Conservation (phyloP, 1,284 basidiomycete genomes). For the Fomitopsis schrenkii region DNA sequence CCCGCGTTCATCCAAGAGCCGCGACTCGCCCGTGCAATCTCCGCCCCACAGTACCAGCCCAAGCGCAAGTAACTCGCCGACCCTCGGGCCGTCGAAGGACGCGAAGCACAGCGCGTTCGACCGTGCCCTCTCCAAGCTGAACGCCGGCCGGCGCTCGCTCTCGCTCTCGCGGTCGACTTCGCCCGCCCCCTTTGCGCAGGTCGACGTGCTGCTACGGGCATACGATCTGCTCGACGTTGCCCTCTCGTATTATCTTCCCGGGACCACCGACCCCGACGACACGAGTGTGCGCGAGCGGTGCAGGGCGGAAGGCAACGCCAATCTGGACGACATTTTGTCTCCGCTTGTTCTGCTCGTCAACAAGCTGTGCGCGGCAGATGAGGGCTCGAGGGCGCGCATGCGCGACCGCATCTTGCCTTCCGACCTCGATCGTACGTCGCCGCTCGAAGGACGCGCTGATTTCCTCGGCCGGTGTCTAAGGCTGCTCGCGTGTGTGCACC, state of each 20-base stretch:
- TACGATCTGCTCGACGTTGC: slow-evolving; percentile 63
- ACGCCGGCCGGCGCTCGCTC: slow-evolving; percentile 52
- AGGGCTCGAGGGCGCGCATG: slow-evolving; percentile 49
- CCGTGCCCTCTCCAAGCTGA: slow-evolving; percentile 55
- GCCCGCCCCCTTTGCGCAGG: slow-evolving; percentile 24
- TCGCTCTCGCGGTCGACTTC: slow-evolving; percentile 34
- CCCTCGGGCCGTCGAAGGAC: slow-evolving; percentile 29
- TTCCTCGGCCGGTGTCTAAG: slow-evolving; percentile 77
- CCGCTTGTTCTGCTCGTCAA: slow-evolving; percentile 75
- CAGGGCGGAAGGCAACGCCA: slow-evolving; percentile 44
- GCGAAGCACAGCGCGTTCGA: slow-evolving; percentile 53
- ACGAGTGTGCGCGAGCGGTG: slow-evolving; percentile 47
- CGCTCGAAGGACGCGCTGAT: slow-evolving; percentile 70
- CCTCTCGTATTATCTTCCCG: slow-evolving; percentile 65
- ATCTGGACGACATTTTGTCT: slow-evolving; percentile 72
- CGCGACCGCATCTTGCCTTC: slow-evolving; percentile 68
- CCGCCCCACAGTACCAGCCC: slow-evolving; percentile 27
- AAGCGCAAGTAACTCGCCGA: slow-evolving; percentile 35
- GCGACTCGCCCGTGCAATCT: slow-evolving; percentile 10
- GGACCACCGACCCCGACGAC: slow-evolving; percentile 59
- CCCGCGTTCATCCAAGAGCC: slow-evolving; percentile 22
- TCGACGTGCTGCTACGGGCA: slow-evolving; percentile 58
- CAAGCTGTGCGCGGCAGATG: slow-evolving; percentile 62
- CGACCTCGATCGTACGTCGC: slow-evolving; percentile 72
- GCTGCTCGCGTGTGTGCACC: slow-evolving; percentile 71